Percentiles rank a stretch among this genome's conserved stretches.
Evolutionary conservation across 2,329 filamentous ascomycete species (phyloP).

Genomic region (Helicocarpus griseus): DNA sequence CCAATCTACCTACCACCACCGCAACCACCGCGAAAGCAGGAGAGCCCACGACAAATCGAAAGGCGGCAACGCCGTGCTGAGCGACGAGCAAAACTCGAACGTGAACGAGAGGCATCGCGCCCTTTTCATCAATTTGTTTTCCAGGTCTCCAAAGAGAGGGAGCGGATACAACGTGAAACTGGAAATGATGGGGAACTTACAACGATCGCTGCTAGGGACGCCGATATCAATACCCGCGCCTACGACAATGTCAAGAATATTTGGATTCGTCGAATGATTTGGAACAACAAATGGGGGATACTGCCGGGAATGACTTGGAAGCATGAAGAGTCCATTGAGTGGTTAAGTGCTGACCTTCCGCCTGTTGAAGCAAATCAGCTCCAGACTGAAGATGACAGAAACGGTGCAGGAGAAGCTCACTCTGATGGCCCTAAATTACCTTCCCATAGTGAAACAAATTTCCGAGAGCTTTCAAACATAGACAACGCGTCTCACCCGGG

Average conservation of each 20-base stretch:
- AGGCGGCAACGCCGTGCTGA: background rate
- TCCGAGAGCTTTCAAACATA: background rate
- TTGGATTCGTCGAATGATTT: background rate
- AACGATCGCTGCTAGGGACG: background rate
- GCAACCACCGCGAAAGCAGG: background rate
- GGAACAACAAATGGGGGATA: background rate
- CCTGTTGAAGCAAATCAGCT: background rate
- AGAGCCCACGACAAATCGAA: background rate
- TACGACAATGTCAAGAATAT: background rate
- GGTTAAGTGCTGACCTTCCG: background rate
- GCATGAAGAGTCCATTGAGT: background rate
- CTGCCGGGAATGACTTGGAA: conserved; percentile 1
- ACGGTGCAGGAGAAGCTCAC: background rate
- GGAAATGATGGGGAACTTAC: background rate
- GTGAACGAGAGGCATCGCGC: background rate
- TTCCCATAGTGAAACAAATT: background rate
- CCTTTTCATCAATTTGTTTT: background rate
- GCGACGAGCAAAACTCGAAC: background rate
- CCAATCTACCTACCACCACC: background rate
- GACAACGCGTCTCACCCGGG: background rate
- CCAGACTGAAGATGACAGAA: background rate
- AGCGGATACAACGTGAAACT: background rate
- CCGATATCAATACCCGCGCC: background rate
- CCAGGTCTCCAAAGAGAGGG: background rate
- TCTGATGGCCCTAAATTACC: background rate